Evolutionary conservation across 768 basidiomycete species (phyloP), one percentile per base, ranked within the genome.

Genomic region (Ramaria sp.): DNA sequence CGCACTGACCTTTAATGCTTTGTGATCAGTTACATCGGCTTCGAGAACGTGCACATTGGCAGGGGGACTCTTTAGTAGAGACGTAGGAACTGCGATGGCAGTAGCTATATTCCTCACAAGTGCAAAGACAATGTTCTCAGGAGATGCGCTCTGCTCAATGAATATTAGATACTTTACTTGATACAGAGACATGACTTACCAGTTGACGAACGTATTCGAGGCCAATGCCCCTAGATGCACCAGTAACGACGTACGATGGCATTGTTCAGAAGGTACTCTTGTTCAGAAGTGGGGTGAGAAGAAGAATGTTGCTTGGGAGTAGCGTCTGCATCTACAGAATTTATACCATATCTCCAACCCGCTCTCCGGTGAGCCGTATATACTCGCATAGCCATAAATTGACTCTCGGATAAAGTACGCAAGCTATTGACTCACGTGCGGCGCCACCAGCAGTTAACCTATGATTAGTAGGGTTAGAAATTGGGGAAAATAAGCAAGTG

Each of bases 21-120:
- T 34, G 30, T 30, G 50, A 52, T 71, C 61, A 12, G 62, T 67
- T 45, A 74, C 63, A 56, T 76, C 72, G 3, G 66, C 67, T 50
- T 70, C 56, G 25, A 75, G 8, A 15, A 72, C 45, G 42, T 68
- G 64, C 6, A 76, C 43, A 50, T 71, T 70, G 6, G 4, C 1
- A 5, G 1, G 25, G 13, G 15, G 2, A 25, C 1, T 2, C 25
- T 47, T 47, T 22, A 47, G 12, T 3, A 50, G 51, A 30, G 52
- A 27, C 24, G 6, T 5, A 6, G 34, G 48, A 20, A 51, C 53
- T 16, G 47, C 53, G 1, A 42, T 39, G 2, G 67, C 60, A 6
- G 49, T 53, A 1, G 49, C 39, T 7, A 60, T 57, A 42, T 58
- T 65, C 49, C 68, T 65, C 7, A 62, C 68, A 13, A 64, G 55